Evolutionary conservation across 2,329 filamentous ascomycete genomes (phyloP).

Genomic region (Claviceps digitariae): DNA sequence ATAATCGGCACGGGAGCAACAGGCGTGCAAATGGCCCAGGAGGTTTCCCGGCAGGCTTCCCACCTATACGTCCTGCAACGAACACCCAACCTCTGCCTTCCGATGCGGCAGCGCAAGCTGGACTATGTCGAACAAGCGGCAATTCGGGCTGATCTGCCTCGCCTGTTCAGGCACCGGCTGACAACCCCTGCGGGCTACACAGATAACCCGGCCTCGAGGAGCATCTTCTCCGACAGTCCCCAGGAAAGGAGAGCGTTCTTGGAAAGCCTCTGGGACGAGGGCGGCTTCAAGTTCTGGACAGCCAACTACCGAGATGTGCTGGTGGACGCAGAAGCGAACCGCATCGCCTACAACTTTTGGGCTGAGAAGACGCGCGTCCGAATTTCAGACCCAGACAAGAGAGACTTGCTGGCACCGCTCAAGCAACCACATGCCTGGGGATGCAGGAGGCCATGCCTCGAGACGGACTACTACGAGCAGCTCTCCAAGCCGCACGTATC

Average conservation of each 20-base stretch:
- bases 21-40: constrained; percentile 51
- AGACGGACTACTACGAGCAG: constrained; percentile 31
- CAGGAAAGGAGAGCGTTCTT: constrained; percentile 32
- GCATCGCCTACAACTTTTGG: constrained; percentile 43
- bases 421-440: constrained; percentile 38
- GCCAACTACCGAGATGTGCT: constrained; percentile 39
- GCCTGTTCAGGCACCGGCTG: constrained; percentile 39
- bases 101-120: constrained; percentile 36
- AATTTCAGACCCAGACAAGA: constrained; percentile 32
- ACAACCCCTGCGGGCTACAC: constrained; percentile 23
- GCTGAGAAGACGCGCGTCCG: constrained; percentile 34
- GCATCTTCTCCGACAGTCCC: constrained; percentile 41
- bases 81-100: constrained; percentile 51
- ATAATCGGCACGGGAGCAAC: constrained; percentile 53
- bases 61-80: constrained; percentile 49
- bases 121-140: not conserved
- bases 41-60: constrained; percentile 37
- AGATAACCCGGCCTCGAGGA: constrained; percentile 8
- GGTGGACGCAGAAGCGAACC: constrained; percentile 31
- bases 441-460: constrained; percentile 33
- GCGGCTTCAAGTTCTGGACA: constrained; percentile 44
- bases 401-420: constrained; percentile 37
- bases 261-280: constrained; percentile 33
- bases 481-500: constrained; percentile 31
- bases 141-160: constrained; percentile 22